Base-by-base conservation (phyloP, 306 rosid species). In the Arachis stenosperma region DNA sequence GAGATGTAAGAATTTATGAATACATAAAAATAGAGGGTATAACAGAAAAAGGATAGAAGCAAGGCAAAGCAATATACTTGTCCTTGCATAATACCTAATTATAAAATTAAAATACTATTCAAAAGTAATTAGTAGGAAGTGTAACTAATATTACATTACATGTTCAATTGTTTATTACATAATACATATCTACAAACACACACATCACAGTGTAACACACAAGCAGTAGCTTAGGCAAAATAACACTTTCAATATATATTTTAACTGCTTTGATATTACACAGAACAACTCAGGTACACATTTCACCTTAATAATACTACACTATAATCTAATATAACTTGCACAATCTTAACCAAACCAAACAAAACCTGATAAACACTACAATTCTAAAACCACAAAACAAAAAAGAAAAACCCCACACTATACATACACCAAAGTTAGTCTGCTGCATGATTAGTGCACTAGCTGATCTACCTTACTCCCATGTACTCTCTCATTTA, bases 221-320 rank as follows among this genome's bases (percentile, higher is more conserved):
- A 33, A 33, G 37, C 4, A 4, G 4, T 4, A 33, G 37, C 37
- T 47, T 3, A 48, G 15, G 40, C 48, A 67, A 57, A 72, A 39
- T 51, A 67, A 15, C 73, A 63, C 75, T 22, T 75, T 33, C 71
- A 3, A 83, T 83, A 84, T 59, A 81, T 72, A 12, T 56, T 48
- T 15, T 9, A 7, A 81, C 61, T 14, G 68, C 67, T 61, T 61
- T 43, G 36, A 71, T 73, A 79, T 70, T 51, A 63, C 81, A 84
- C 2, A 60, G 61, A 52, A 56, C 78, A 77, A 6, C 58, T 75
- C 75, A 75, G 79, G 83, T 77, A n/a, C 78, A 83, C 81, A 80
- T 65, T 73, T 67, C 60, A 69, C 9, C 63, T 22, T 30, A 56
- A 61, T 12, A 74, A 50, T 10, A 55, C 14, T 60, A 48, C 4